Evolutionary conservation across 257 asterid species (phyloP).

Genomic region (Solanum arcanum): DNA sequence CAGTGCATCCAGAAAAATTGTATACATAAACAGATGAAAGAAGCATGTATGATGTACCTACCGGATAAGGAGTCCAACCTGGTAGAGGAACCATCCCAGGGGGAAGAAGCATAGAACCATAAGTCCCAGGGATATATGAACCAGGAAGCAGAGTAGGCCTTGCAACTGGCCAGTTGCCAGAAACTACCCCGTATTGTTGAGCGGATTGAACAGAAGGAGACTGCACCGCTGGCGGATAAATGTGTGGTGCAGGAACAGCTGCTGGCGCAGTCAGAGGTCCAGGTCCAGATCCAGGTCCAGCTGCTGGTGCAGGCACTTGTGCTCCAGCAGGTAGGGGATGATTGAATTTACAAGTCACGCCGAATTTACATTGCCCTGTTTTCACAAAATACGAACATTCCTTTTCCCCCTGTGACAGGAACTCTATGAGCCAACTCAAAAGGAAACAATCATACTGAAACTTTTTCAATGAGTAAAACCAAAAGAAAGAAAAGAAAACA

Average conservation of each 20-base stretch:
- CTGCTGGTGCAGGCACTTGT: constrained; percentile 32
- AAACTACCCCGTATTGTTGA: constrained; percentile 65
- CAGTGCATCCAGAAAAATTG: background rate
- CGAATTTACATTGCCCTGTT: constrained; percentile 92
- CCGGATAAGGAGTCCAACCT: constrained; percentile 85
- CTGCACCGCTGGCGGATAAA: constrained; percentile 39
- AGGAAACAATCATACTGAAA: background rate
- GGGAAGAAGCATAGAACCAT: constrained; percentile 64
- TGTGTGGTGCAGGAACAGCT: constrained; percentile 35
- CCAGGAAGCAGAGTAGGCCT: constrained; percentile 69
- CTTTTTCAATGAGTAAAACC: background rate
- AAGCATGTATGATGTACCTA: constrained; percentile 16
- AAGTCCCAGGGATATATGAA: constrained; percentile 63
- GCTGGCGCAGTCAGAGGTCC: constrained; percentile 44
- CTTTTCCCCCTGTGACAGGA: constrained; percentile 72
- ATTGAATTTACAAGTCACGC: constrained; percentile 86
- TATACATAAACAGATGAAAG: background rate
- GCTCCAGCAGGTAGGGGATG: constrained; percentile 88
- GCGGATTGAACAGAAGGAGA: constrained; percentile 68
- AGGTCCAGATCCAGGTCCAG: constrained; percentile 16
- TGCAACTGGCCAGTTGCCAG: constrained; percentile 84
- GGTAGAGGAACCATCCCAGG: constrained; percentile 75
- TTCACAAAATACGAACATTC: constrained; percentile 80
- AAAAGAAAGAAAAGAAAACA: constrained; percentile 1
- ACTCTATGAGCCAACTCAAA: constrained; percentile 10